A percentile compares a stretch with the other conserved stretches of the same genome.
These are phyloP conservation scores for Wickerhamiella azymoides DNA, from an alignment of 805 yeast genomes.

Conservation along the genomic window DNA sequence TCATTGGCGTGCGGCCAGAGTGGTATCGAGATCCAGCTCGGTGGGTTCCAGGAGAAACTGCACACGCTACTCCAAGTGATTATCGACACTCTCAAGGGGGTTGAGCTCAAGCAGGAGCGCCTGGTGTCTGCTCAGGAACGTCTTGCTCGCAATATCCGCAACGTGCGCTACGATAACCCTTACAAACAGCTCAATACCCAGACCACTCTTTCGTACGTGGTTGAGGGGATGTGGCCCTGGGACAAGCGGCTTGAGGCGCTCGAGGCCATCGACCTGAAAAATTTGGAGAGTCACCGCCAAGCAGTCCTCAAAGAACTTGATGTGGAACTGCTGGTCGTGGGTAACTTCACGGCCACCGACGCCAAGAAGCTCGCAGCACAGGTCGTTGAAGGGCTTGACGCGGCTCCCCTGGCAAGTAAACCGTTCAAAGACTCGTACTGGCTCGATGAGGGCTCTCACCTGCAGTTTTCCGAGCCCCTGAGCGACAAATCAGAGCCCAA, in stretches of 20 bases:
- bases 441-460: constrained; percentile 20
- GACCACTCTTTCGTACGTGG: constrained; percentile 42
- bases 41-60: constrained; percentile 78
- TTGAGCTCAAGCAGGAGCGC: constrained; percentile 40
- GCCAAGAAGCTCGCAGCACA: constrained; percentile 36
- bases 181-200: constrained; percentile 60
- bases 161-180: constrained; percentile 61
- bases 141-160: constrained; percentile 44
- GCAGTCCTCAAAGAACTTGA: constrained; percentile 42
- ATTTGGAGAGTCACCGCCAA: constrained; percentile 8
- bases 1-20: constrained; percentile 46
- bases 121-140: constrained; percentile 58
- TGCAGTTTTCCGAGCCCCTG: constrained; percentile 21
- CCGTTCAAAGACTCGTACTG: constrained; percentile 31
- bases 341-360: constrained; percentile 47
- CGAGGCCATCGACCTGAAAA: constrained; percentile 26
- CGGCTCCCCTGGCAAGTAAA: constrained; percentile 29
- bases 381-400: constrained; percentile 29
- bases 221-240: constrained; percentile 54
- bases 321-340: constrained; percentile 61
- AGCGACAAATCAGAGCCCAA: constrained; percentile 63
- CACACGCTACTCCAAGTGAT: constrained; percentile 48
- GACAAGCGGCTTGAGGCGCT: constrained; percentile 51
- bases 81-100: constrained; percentile 37
- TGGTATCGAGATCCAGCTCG: constrained; percentile 52